Evolutionary conservation across 2,329 filamentous ascomycete species (phyloP), one percentile per base, ranked within the genome.

Genomic region (Diaporthe humulicola): DNA sequence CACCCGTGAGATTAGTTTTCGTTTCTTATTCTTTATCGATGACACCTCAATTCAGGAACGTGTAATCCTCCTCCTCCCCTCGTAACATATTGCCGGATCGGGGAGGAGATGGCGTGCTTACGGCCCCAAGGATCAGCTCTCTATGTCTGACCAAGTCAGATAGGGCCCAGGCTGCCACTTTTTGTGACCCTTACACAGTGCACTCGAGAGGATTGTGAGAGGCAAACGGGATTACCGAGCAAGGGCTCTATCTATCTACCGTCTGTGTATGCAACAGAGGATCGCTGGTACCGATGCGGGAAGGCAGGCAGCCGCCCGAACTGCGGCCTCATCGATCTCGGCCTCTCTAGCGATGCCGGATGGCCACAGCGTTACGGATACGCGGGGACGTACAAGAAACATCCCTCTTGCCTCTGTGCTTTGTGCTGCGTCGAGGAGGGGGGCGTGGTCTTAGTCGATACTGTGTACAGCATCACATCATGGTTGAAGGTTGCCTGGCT

Each of bases 211-310:
- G 42, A 19, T 36, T 74, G 73, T 74, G 50, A 42, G 17, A 66
- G 70, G 74, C 56, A 70, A 70, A 61, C 74, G 30, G 19, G 54
- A 30, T 28, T 25, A 17, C 30, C 70, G 61, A 75, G 28, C 42
- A 30, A 73, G 40, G 70, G 56, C 70, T 73, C 45, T 64, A 28
- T 70, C 45, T 61, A 28, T 61, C 58, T 45, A 30, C 36, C 15
- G 40, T 28, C 38, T 30, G 19, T 17, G 38, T 57, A n/a, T 36
- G 48, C 48, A 14, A 14, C 25, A 5, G 48, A 25, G 56, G 50
- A 71, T 71, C 56, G 30, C 30, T 54, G 73, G 70, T 73, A 73
- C 38, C 60, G 52, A 61, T 38, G 40, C 70, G 70, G 70, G n/a
- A 52, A 56, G 42, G 70, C 36, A 38, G 70, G 70, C 28, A 73